These are phyloP conservation scores for Chytriomyces sp. DNA, from an alignment of 192 early-diverging fungal species.

Conservation along the genomic window DNA sequence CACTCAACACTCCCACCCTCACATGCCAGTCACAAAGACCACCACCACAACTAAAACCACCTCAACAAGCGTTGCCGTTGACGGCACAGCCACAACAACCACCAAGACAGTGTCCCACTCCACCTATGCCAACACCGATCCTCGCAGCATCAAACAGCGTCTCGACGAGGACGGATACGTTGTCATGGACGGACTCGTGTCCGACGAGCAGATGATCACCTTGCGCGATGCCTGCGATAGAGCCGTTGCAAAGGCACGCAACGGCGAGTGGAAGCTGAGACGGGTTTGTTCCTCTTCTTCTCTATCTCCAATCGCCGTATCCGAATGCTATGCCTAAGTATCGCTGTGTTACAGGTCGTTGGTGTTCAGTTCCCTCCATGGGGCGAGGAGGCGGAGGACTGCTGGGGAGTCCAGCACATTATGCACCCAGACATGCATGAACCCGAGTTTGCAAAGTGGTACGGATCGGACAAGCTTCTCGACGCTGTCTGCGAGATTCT, in stretches of 20 bases:
- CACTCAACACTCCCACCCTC: no score
- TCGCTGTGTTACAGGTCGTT: slow-evolving; percentile 30
- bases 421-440: slow-evolving; percentile 56
- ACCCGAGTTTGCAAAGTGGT: slow-evolving; percentile 54
- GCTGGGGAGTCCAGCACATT: slow-evolving; percentile 57
- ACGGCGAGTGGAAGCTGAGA: slow-evolving; percentile 48
- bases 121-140: neutral
- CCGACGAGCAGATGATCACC: slow-evolving; percentile 37
- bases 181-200: slow-evolving; percentile 50
- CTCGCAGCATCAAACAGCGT: slow-evolving; percentile 17
- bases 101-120: neutral
- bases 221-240: slow-evolving; percentile 50
- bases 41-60: neutral
- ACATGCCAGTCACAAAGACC: neutral
- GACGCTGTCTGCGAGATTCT: slow-evolving; percentile 51
- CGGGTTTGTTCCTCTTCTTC: slow-evolving; percentile 25
- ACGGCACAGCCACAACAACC: neutral
- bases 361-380: slow-evolving; percentile 59
- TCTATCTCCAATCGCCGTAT: neutral
- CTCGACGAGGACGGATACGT: slow-evolving; percentile 52
- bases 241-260: slow-evolving; percentile 43
- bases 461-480: slow-evolving; percentile 46
- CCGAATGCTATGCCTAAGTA: neutral
- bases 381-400: slow-evolving; percentile 46
- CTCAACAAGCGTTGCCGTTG: neutral